Conservation (phyloP, 352 stramenopile species). For the Phytophthora cryptogea region DNA sequence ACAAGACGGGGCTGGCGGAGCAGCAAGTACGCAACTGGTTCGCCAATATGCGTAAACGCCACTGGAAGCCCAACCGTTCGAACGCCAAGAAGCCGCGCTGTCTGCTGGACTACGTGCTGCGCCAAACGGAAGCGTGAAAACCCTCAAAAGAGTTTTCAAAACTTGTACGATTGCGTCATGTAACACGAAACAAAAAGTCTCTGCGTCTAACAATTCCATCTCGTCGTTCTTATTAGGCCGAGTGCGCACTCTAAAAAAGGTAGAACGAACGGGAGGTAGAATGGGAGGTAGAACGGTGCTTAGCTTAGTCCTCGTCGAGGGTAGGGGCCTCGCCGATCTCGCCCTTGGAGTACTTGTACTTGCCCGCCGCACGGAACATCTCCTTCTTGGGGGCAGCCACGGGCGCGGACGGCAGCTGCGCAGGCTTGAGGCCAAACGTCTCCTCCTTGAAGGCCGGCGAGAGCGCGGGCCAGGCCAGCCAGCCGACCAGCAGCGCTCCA, state of each 20-base stretch:
- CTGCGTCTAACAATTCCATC: too few species aligned
- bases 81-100: slow-evolving; percentile 79
- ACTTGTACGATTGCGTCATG: neutral
- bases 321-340: slow-evolving; percentile 79
- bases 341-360: slow-evolving; percentile 80
- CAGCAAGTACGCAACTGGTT: slow-evolving; percentile 91
- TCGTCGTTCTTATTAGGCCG: too few species aligned
- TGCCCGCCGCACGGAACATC: slow-evolving; percentile 59
- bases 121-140: slow-evolving; percentile 56
- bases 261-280: too few species aligned
- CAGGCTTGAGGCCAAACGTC: slow-evolving; percentile 58
- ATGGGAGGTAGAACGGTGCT: too few species aligned
- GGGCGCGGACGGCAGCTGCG: slow-evolving; percentile 22
- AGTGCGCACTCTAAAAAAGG: too few species aligned
- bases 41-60: slow-evolving; percentile 89
- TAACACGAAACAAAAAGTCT: neutral
- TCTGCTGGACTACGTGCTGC: slow-evolving; percentile 77
- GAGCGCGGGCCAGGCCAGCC: slow-evolving; percentile 75
- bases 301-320: slow-evolving; percentile 62
- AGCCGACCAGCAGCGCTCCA: slow-evolving; percentile 52
- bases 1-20: slow-evolving; percentile 69
- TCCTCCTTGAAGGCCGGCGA: slow-evolving; percentile 78
- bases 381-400: slow-evolving; percentile 29
- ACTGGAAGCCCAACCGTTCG: slow-evolving; percentile 82
- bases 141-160: too few species aligned